Base-by-base conservation (phyloP, 2,329 filamentous ascomycete species). In the Clonostachys chloroleuca region DNA sequence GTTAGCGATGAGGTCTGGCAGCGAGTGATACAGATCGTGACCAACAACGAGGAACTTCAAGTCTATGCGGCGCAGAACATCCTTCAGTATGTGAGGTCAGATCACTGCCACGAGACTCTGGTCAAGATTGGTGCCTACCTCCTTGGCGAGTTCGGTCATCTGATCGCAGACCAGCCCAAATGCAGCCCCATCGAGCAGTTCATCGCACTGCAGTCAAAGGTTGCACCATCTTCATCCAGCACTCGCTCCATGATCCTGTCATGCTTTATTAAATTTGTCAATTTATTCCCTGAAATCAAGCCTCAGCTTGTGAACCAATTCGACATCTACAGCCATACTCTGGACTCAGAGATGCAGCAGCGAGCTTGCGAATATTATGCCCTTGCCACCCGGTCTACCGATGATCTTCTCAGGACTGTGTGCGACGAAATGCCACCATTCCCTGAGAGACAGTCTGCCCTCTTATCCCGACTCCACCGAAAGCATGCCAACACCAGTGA, bases 1-100 rank as follows among this genome's bases (percentile, higher is more conserved):
- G 92, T 99, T 56, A 97, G 92, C 66, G 95, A 99, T 53, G 94
- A 99, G 69, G 94, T 99, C 16, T 99, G 94, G 94, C 94, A 99
- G 65, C 85, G 94, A 57, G 92, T 99, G 47, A 96, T 96, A 52
- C 94, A 99, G 65, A 97, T 99, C 57, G 92, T 97, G 49, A 97
- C 94, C 47, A 99, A 99, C 74, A 99, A 99, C 66, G 94, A 99
- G 66, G 92, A 97, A 65, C 78, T 99, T 12, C 94, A 99, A 67
- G 86, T 96, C 1, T 99, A 99, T 63, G 94, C 94, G 2, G 91
- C 94, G 5, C 89, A 95, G 62, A 95, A 95, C 57, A 91, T 94
- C 18, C 72, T 99, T 39, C 87, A 92, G 55, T 96, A 97, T 61
- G 78, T 96, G 65, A 96, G 96, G 66, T 84, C 86, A 16, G 89